Evolutionary conservation across 2,329 filamentous ascomycete genomes (phyloP).

Genomic region (Colletotrichum sp.): DNA sequence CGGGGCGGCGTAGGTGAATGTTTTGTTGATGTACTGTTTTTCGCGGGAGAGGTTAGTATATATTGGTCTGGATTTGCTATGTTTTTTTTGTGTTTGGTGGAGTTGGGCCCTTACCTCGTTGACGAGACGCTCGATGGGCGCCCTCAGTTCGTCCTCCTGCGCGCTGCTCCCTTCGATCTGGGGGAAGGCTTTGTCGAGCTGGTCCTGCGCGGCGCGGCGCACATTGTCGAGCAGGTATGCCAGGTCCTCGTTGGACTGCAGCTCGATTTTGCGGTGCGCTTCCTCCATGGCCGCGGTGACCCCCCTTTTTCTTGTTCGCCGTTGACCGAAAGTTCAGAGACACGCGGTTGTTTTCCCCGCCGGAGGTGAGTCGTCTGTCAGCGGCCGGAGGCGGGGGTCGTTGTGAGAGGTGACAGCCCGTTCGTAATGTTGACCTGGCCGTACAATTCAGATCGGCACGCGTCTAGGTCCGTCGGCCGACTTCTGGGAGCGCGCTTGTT

Average conservation of each 20-base stretch:
- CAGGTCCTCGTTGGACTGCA: constrained; percentile 78
- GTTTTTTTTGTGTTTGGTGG: background rate
- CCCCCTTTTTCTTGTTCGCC: background rate
- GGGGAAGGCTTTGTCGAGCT: constrained; percentile 72
- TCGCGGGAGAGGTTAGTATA: background rate
- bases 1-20: constrained; percentile 61
- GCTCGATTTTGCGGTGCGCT: constrained; percentile 76
- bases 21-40: constrained; percentile 63
- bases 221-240: constrained; percentile 73
- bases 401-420: background rate
- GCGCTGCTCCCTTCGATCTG: constrained; percentile 51
- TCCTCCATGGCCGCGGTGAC: constrained; percentile 33
- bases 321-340: fast-evolving
- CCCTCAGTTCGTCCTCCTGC: constrained; percentile 59
- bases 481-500: background rate
- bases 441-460: background rate
- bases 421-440: background rate
- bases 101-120: constrained; percentile 51
- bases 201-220: constrained; percentile 69
- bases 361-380: background rate
- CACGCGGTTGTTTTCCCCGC: background rate
- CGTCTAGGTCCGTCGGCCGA: background rate
- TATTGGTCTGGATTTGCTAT: background rate
- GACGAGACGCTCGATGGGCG: constrained; percentile 63
- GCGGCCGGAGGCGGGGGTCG: background rate